Evolutionary conservation across 257 asterid genomes (phyloP), one percentile per base, ranked within the genome.

Genomic region (Coffea eugenioides): DNA sequence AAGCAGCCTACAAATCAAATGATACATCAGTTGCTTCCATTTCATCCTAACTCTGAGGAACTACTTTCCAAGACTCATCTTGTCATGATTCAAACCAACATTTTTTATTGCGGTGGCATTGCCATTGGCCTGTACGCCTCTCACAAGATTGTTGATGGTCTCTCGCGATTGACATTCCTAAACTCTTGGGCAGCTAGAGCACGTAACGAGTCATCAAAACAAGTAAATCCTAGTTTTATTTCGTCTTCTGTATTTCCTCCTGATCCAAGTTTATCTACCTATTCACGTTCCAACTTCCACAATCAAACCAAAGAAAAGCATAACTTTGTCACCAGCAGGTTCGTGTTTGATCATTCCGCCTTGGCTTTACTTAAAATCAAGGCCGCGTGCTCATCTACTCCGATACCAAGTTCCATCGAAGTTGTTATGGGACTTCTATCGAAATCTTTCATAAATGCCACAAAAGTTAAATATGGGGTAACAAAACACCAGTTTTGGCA

Each of bases 81-180:
- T 52, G 25, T 51, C 23, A 59, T 79, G 82, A 51, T 71, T 79
- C 82, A 79, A 73, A 73, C 61, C 2, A 61, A 12, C 70, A 45
- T 3, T 0, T 79, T 79, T 36, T 15, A 14, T 4, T 59, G 78
- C 59, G 82, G 78, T 0, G 82, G 78, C 18, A 64, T 79, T 45
- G 82, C 69, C 4, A 59, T 79, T 51, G 77, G 73, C 62, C 0
- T 71, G 15, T 61, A 41, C 25, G 21, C 73, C 48, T 79, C 72
- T 21, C 82, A 79, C 69, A 79, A 79, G 52, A 2, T 79, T 6
- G 0, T 79, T 9, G 82, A 79, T 64, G 82, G 82, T 0, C 36
- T 5, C 12, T 57, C 82, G 0, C 6, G 9, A 8, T 11, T 52
- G 3, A 46, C 48, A 14, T 79, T 77, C n/a, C n/a, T 68, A 21